These are phyloP conservation scores for Erythrobasidium hasegawianum DNA, from an alignment of 1,284 basidiomycete genomes.

Conservation along the genomic window DNA sequence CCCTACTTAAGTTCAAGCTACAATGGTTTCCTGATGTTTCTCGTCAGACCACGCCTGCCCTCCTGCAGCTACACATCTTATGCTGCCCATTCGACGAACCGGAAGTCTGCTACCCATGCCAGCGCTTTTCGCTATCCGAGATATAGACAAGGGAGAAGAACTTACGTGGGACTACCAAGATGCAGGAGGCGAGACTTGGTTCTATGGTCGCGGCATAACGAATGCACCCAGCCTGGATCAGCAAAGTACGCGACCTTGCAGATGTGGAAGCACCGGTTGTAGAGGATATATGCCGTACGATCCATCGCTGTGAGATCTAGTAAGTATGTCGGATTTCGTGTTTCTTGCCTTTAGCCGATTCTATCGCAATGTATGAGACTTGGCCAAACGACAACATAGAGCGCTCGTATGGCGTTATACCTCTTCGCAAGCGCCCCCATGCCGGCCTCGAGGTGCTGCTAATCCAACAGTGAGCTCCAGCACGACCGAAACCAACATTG, in stretches of 20 bases:
- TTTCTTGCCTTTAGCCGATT: no score
- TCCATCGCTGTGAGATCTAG: background rate
- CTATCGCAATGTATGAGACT: conserved; percentile 4
- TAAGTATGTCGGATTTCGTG: no score
- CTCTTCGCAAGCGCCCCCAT: background rate
- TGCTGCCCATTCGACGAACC: conserved; percentile 22
- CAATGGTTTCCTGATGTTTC: background rate
- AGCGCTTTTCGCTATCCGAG: conserved; percentile 25
- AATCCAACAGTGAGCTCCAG: conserved; percentile 18
- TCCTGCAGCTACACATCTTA: conserved; percentile 19
- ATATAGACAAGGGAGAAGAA: conserved; percentile 23
- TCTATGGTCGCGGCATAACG: conserved; percentile 1
- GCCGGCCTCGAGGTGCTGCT: conserved; percentile 9
- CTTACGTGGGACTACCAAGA: conserved; percentile 34
- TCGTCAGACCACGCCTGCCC: conserved; percentile 32
- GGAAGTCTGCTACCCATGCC: conserved; percentile 19
- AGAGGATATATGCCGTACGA: background rate
- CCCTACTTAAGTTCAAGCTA: no score
- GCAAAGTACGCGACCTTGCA: background rate
- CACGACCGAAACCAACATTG: background rate
- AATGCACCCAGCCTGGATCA: background rate
- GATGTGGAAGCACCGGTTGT: background rate
- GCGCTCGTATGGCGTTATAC: conserved; percentile 32
- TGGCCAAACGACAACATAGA: conserved; percentile 16
- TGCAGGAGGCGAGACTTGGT: conserved; percentile 29